Percentiles rank a stretch among this genome's conserved stretches.
Conservation (phyloP, 352 stramenopile species). For the Globisporangium camurandrum region DNA sequence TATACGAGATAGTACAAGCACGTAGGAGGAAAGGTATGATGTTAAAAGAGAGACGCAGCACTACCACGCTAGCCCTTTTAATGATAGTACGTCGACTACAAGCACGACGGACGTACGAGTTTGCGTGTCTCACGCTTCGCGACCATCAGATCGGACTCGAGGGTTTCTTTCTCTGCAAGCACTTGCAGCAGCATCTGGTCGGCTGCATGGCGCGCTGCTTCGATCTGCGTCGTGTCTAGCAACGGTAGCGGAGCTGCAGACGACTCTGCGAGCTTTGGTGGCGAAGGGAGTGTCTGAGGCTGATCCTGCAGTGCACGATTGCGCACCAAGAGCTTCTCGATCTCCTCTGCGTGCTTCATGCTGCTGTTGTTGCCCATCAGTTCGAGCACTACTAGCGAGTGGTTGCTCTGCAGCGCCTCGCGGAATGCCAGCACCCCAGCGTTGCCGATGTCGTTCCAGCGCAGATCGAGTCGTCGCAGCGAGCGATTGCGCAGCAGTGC, state of each 20-base stretch:
- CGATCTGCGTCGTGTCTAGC: neutral
- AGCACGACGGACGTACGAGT: constrained; percentile 17
- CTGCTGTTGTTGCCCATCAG: constrained; percentile 75
- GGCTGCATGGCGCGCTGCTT: constrained; percentile 10
- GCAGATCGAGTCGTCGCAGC: constrained; percentile 65
- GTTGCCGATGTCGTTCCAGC: constrained; percentile 80
- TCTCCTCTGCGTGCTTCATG: constrained; percentile 58
- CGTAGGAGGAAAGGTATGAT: neutral
- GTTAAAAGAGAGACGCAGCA: neutral
- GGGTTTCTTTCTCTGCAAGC: constrained; percentile 62
- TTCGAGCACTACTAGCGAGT: constrained; percentile 50
- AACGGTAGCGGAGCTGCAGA: neutral
- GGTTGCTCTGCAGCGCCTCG: constrained; percentile 63
- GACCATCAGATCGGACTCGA: constrained; percentile 27
- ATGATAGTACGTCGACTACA: neutral
- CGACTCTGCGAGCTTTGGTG: neutral
- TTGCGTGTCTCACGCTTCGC: constrained; percentile 39
- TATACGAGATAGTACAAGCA: too few relatives aligned
- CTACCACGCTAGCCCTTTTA: neutral
- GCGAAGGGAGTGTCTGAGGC: neutral
- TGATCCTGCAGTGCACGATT: constrained; percentile 44
- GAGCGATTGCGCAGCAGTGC: constrained; percentile 53
- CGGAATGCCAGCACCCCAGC: constrained; percentile 61
- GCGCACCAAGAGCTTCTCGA: constrained; percentile 42
- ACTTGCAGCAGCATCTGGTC: constrained; percentile 60